Conservation (phyloP, 148 eudicot species). For the Persicaria tinctoria region DNA sequence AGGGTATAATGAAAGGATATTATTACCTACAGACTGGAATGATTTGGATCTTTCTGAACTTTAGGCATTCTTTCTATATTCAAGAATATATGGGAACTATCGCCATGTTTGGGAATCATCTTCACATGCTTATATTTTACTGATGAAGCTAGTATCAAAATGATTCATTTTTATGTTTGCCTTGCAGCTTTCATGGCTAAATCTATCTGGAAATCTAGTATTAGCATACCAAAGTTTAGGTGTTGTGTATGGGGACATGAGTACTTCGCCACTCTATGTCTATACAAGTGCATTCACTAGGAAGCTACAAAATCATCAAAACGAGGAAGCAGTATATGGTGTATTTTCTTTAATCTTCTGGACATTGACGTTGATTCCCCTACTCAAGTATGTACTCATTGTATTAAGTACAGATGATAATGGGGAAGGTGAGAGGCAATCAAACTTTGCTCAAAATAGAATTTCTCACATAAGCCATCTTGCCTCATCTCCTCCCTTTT, state of each 20-base stretch:
- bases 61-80: neutral
- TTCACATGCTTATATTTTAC: neutral
- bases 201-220: constrained; percentile 47
- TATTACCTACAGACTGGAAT: neutral
- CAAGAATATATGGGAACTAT: neutral
- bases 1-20: neutral
- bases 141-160: neutral
- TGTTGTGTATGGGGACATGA: constrained; percentile 89
- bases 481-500: constrained; percentile 14
- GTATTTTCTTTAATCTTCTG: constrained; percentile 87
- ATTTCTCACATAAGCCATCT: neutral
- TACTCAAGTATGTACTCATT: constrained; percentile 77
- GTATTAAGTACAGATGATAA: constrained; percentile 82
- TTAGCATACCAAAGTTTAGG: constrained; percentile 95
- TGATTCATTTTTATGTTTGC: neutral
- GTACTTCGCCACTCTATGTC: constrained; percentile 94
- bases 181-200: constrained; percentile 60
- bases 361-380: constrained; percentile 81
- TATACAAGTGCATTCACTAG: constrained; percentile 63
- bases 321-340: constrained; percentile 65
- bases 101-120: neutral
- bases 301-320: constrained; percentile 44
- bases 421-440: constrained; percentile 71
- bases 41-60: neutral
- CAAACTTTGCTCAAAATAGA: neutral